Conservation (phyloP, 1,284 basidiomycete species). For the Vanrija sp. region DNA sequence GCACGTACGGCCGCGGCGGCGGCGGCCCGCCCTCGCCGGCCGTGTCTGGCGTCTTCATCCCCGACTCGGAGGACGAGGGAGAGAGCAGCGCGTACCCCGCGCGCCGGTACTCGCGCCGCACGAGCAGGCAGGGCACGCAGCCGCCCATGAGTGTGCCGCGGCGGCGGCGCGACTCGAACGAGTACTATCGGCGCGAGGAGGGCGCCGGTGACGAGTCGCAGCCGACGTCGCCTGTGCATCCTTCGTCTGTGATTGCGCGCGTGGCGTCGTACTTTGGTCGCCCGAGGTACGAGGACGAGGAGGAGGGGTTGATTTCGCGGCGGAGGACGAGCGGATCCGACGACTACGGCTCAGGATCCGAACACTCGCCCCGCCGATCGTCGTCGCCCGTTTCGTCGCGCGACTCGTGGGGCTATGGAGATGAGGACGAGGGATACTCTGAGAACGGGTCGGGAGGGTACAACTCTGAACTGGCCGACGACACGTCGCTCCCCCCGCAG, state of each 20-base stretch:
- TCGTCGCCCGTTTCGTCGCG: conserved; percentile 27
- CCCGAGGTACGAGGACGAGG: conserved; percentile 27
- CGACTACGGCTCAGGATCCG: conserved; percentile 17
- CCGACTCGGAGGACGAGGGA: conserved; percentile 43
- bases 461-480: conserved; percentile 47
- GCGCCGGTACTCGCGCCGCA: conserved; percentile 2
- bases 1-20: conserved; percentile 23
- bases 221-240: conserved; percentile 22
- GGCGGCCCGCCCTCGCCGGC: conserved; percentile 24
- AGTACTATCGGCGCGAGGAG: conserved; percentile 14
- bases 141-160: not conserved
- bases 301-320: conserved; percentile 4
- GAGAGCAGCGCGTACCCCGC: conserved; percentile 7
- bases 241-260: conserved; percentile 34
- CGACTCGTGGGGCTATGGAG: conserved; percentile 43
- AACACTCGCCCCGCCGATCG: conserved; percentile 15
- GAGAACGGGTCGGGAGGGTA: conserved; percentile 37
- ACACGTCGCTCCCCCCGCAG: conserved; percentile 48
- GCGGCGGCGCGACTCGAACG: conserved; percentile 8
- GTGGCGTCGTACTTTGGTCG: conserved; percentile 46
- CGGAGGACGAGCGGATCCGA: conserved; percentile 8
- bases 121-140: not conserved
- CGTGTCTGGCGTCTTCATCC: conserved; percentile 34
- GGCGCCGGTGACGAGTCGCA: not conserved
- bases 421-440: conserved; percentile 28